These are phyloP conservation scores for Trypanosoma scelopori DNA, from an alignment of 208 protist genomes.

Conservation along the genomic window DNA sequence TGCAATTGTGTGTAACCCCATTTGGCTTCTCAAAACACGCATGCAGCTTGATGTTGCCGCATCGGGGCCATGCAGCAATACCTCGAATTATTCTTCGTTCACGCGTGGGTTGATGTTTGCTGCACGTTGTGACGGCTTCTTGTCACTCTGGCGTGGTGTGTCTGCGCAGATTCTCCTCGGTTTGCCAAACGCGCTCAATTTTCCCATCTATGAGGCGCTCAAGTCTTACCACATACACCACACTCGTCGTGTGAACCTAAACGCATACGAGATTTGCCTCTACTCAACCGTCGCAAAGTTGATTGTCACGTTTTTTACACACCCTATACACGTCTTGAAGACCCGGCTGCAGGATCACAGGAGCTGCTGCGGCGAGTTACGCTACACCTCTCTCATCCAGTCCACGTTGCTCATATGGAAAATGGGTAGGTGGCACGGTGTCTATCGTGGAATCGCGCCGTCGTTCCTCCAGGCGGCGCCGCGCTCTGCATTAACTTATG, in stretches of 20 bases:
- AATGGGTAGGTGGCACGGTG: slow-evolving; percentile 41
- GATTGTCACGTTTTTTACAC: slow-evolving; percentile 44
- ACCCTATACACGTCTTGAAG: slow-evolving; percentile 80
- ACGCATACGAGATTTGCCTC: slow-evolving; percentile 46
- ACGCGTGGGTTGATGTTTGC: slow-evolving; percentile 54
- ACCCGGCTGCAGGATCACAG: slow-evolving; percentile 86
- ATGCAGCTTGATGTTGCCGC: slow-evolving; percentile 67
- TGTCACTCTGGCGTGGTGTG: slow-evolving; percentile 74
- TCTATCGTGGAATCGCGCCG: slow-evolving; percentile 73
- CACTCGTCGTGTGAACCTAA: slow-evolving; percentile 30
- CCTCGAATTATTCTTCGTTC: slow-evolving; percentile 53
- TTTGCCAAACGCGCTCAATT: slow-evolving; percentile 77
- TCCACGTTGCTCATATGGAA: slow-evolving; percentile 42
- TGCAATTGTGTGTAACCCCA: slow-evolving; percentile 75
- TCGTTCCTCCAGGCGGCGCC: slow-evolving; percentile 73
- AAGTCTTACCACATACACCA: slow-evolving; percentile 34
- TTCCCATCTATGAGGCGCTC: slow-evolving; percentile 84
- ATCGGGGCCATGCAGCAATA: not conserved
- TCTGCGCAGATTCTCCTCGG: slow-evolving; percentile 79
- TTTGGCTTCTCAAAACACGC: slow-evolving; percentile 89
- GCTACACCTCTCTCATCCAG: slow-evolving; percentile 70
- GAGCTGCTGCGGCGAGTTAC: slow-evolving; percentile 48
- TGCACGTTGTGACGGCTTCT: slow-evolving; percentile 51
- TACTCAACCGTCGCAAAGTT: slow-evolving; percentile 72
- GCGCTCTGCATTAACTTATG: slow-evolving; percentile 66